A percentile compares a stretch with the other conserved stretches of the same genome.
These are phyloP conservation scores for Leucaena leucocephala DNA, from an alignment of 306 rosid genomes.

Conservation along the genomic window DNA sequence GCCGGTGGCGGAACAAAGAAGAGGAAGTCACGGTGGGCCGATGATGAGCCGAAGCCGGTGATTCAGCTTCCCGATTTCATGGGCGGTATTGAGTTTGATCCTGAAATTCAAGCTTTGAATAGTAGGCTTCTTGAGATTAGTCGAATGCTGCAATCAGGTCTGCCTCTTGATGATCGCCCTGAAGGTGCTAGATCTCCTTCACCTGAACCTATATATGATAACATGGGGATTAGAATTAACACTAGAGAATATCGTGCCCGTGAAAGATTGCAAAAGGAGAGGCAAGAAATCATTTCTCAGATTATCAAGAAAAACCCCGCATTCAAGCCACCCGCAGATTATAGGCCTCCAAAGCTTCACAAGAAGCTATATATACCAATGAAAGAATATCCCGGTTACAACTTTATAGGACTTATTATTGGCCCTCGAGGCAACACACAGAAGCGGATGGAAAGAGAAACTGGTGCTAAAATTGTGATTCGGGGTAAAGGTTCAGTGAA, in stretches of 20 bases:
- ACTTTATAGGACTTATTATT: slow-evolving; percentile 91
- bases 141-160: slow-evolving; percentile 88
- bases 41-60: slow-evolving; percentile 86
- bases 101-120: slow-evolving; percentile 77
- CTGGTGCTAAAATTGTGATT: slow-evolving; percentile 95
- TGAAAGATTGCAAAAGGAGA: slow-evolving; percentile 71
- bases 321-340: slow-evolving; percentile 95
- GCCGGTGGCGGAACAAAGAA: slow-evolving; percentile 63
- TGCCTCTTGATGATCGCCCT: slow-evolving; percentile 90
- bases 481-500: slow-evolving; percentile 95
- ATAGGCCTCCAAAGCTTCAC: slow-evolving; percentile 96
- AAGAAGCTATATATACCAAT: slow-evolving; percentile 97
- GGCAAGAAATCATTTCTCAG: slow-evolving; percentile 89
- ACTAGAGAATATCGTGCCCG: slow-evolving; percentile 77
- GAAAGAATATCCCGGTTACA: slow-evolving; percentile 97
- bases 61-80: slow-evolving; percentile 83
- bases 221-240: slow-evolving; percentile 82
- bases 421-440: slow-evolving; percentile 98
- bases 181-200: slow-evolving; percentile 99
- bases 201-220: slow-evolving; percentile 93
- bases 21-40: slow-evolving; percentile 97
- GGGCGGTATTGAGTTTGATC: slow-evolving; percentile 82
- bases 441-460: slow-evolving; percentile 97
- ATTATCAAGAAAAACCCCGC: slow-evolving; percentile 87
- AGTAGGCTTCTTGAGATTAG: slow-evolving; percentile 78